phyloP scores from a whole-genome alignment of 805 yeast genomes.

The Metschnikowia bowlesiae region DNA sequence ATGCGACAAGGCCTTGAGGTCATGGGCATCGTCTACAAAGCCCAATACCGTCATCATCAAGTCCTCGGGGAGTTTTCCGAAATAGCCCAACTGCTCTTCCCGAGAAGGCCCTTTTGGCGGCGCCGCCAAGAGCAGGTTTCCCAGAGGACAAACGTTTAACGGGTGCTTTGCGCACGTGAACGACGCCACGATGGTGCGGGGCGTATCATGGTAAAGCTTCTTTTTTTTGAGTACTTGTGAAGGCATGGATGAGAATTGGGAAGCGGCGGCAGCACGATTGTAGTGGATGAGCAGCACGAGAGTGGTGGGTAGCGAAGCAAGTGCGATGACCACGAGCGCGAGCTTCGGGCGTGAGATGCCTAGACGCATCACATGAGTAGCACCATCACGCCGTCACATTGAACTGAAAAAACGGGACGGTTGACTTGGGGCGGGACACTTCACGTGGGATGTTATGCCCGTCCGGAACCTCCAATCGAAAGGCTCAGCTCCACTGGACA shows the following conservation, averaged over 20 bases:
- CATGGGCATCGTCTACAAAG: slow-evolving; percentile 42
- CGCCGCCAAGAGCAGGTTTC: slow-evolving; percentile 12
- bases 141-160: slow-evolving; percentile 18
- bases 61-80: slow-evolving; percentile 59
- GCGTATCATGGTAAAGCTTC: slow-evolving; percentile 5
- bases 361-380: too few species aligned
- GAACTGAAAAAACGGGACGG: too few species aligned
- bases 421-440: too few species aligned
- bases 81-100: slow-evolving; percentile 46
- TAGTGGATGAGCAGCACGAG: neutral
- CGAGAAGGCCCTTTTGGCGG: slow-evolving; percentile 13
- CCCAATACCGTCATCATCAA: slow-evolving; percentile 50
- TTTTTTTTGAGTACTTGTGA: slow-evolving; percentile 1
- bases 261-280: too few species aligned
- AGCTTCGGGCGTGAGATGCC: too few species aligned
- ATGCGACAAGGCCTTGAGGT: slow-evolving; percentile 50
- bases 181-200: slow-evolving; percentile 6
- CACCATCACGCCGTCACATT: too few species aligned
- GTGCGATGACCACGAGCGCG: too few species aligned
- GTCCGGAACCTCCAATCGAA: too few species aligned
- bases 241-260: neutral
- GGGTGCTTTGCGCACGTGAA: slow-evolving; percentile 13
- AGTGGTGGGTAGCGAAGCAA: neutral
- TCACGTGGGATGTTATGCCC: too few species aligned
- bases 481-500: too few species aligned